These are phyloP conservation scores for Kodamaea lidongshanica DNA, from an alignment of 805 yeast species.

Conservation along the genomic window DNA sequence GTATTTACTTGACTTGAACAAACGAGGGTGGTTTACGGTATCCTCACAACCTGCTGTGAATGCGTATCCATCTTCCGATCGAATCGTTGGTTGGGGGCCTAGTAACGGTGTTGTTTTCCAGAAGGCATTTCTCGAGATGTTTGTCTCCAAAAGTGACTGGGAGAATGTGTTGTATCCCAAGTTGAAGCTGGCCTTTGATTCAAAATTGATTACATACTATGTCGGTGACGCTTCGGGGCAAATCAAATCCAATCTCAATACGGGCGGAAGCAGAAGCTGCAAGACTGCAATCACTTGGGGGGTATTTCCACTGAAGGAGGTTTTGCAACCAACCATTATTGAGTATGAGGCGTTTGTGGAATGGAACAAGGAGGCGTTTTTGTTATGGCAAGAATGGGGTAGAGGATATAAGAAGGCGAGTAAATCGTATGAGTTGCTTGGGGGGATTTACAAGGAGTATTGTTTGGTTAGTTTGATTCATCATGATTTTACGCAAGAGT, in stretches of 20 bases:
- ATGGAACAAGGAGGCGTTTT: slow-evolving; percentile 94
- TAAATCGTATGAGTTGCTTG: slow-evolving; percentile 55
- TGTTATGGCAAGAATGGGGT: slow-evolving; percentile 90
- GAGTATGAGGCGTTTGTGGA: slow-evolving; percentile 91
- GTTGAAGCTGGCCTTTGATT: slow-evolving; percentile 32
- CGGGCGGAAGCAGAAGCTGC: slow-evolving; percentile 28
- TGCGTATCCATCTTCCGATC: slow-evolving; percentile 71
- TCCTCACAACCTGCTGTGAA: slow-evolving; percentile 96
- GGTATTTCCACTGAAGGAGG: slow-evolving; percentile 84
- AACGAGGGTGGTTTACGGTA: slow-evolving; percentile 71
- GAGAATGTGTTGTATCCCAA: slow-evolving; percentile 44
- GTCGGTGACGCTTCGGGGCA: slow-evolving; percentile 57
- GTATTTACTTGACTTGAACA: slow-evolving; percentile 73
- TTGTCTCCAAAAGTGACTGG: slow-evolving; percentile 74
- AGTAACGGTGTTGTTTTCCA: slow-evolving; percentile 82
- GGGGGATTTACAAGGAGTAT: slow-evolving; percentile 53
- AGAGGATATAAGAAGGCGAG: slow-evolving; percentile 60
- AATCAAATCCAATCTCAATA: slow-evolving; percentile 55
- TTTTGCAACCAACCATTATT: slow-evolving; percentile 85
- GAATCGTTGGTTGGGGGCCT: slow-evolving; percentile 97
- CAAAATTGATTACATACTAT: slow-evolving; percentile 63
- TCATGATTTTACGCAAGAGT: slow-evolving; percentile 71
- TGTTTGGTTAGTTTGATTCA: slow-evolving; percentile 80
- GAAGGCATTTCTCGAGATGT: slow-evolving; percentile 82
- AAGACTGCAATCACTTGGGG: slow-evolving; percentile 97